These are phyloP conservation scores for Emericellopsis terricola DNA, from an alignment of 495 filamentous ascomycete genomes.

Conservation along the genomic window DNA sequence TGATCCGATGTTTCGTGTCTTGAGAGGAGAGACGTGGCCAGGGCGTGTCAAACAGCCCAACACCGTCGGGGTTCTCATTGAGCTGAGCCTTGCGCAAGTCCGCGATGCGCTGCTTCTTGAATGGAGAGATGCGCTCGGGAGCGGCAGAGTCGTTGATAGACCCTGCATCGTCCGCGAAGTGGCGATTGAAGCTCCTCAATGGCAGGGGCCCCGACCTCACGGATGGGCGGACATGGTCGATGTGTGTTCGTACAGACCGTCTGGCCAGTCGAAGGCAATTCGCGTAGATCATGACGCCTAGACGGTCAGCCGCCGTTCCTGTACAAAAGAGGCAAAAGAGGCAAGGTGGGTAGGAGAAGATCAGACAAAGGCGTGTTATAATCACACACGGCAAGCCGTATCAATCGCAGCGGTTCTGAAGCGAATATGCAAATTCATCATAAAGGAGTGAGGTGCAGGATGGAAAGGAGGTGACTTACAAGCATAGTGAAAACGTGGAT, in stretches of 20 bases:
- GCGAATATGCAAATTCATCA: conserved; percentile 2
- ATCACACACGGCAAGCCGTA: conserved; percentile 3
- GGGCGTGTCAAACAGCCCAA: too few relatives aligned
- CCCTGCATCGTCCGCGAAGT: too few relatives aligned
- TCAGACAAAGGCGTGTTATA: conserved; percentile 1
- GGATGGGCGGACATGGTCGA: too few relatives aligned
- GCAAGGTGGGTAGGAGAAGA: too few relatives aligned
- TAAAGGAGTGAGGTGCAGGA: background rate
- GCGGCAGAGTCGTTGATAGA: too few relatives aligned
- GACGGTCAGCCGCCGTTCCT: too few relatives aligned
- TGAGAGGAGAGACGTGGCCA: too few relatives aligned
- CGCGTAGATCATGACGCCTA: conserved; percentile 1
- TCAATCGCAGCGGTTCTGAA: conserved; percentile 6
- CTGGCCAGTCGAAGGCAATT: conserved; percentile 3
- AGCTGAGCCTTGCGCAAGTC: conserved; percentile 1
- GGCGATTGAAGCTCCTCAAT: background rate
- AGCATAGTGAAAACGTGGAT: conserved; percentile 1
- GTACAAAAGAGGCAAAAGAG: too few relatives aligned
- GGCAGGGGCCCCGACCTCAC: too few relatives aligned
- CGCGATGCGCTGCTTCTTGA: background rate
- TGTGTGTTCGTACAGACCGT: too few relatives aligned
- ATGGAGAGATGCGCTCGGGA: conserved; percentile 1
- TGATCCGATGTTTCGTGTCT: too few relatives aligned
- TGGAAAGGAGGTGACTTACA: too few relatives aligned
- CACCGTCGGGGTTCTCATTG: conserved; percentile 1